Base-by-base conservation (phyloP, 306 rosid species). In the Rubus parviflorus region DNA sequence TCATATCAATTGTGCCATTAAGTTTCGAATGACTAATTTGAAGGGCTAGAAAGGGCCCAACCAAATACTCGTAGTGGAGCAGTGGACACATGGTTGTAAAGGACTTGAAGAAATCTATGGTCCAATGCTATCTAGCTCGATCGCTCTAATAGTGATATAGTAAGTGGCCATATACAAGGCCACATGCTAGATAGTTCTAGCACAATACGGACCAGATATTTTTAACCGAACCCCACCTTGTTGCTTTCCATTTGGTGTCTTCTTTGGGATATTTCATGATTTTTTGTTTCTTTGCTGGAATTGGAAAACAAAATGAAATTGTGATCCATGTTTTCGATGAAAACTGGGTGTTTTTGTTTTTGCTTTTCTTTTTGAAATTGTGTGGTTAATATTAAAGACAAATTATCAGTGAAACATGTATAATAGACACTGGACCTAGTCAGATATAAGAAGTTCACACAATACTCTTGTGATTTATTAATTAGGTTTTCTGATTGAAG, bases 131-230 rank as follows among this genome's bases (percentile, higher is more conserved):
- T 11, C 45, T 5, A 19, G 46, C 15, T 4, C 54, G 54, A 1
- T 2, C 12, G 5, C 47, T 38, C 7, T 10, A 64, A 38, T 64
- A 38, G 47, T 37, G 67, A 15, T 11, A 11, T 1, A 5, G 3
- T 11, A 1, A 70, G 61, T 37, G 63, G 48, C 61, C 62, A 9
- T 12, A 35, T 16, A 38, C 22, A 0, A 61, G 1, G 41, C 67
- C 43, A 35, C 68, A 35, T 35, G 43, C 19, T 35, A 15, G 68
- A 62, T 15, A 2, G 68, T 14, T 62, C 4, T 30, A 61, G 10
- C 42, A 61, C 43, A 62, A 62, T 15, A 37, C 40, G 43, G 46
- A 41, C 68, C 68, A 37, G 68, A 66, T 41, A 66, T 66, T 66
- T 66, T 19, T 17, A 22, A 40, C 70, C 8, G 8, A 47, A 0